Evolutionary conservation across 208 protist genomes (phyloP), one percentile per base, ranked within the genome.

Genomic region (Acanthamoeba healyi): DNA sequence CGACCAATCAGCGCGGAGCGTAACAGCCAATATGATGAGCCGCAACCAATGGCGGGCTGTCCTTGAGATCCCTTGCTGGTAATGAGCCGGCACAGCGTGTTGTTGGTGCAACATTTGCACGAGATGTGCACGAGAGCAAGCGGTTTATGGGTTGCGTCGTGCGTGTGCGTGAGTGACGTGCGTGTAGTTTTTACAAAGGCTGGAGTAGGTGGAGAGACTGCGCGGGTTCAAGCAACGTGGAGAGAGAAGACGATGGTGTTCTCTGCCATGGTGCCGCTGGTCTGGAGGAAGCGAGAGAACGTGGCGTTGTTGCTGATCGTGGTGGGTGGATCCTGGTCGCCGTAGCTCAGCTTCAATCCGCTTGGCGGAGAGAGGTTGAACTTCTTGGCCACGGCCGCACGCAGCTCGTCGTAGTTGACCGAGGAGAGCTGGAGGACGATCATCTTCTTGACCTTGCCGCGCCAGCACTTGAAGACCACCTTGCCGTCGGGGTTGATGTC

Each of bases 361-460:
- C 56, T 22, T 5, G n/a, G 5, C 5, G 6, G 24, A 32, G 58
- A 67, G 58, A 72, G 26, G n/a, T 72, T 36, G 63, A 72, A 72
- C 63, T 72, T 72, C 29, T 32, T 38, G 32, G 63, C 63, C 7
- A 72, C 63, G 7, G 63, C 32, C 9, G 63, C 7, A 2, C 19
- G n/a, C 26, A 72, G 63, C 9, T 40, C 32, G 19, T 72, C 29
- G 24, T 72, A 72, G 32, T 10, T 40, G 63, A 72, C 32, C 2
- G 63, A 24, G n/a, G 63, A 29, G 29, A 72, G 63, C 29, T 2
- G 63, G 32, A 38, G 63, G 9, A 72, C 9, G n/a, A 72, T 2
- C 63, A 72, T 72, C 63, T 72, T 72, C 63, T 72, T 72, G 7
- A 17, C 29, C 63, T 72, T 72, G 63, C 63, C 63, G n/a, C 63